Evolutionary conservation across 805 yeast genomes (phyloP).

Genomic region (Metschnikowia dekortorum): DNA sequence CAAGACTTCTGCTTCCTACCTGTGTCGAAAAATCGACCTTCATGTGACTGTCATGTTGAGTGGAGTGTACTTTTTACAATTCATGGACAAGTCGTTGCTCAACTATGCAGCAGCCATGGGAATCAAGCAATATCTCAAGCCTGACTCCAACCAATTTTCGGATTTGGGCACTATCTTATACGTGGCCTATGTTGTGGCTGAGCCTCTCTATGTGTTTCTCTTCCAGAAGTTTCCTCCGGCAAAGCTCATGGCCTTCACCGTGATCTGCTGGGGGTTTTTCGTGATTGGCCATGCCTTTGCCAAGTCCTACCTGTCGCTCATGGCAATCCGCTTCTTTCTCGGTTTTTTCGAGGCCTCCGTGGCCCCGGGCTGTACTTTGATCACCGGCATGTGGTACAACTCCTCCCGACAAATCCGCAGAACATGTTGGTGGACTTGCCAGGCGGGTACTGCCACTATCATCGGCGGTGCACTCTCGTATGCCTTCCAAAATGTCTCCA

Average conservation of each 20-base stretch:
- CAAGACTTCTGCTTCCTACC: not conserved
- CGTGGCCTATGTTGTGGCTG: conserved; percentile 51
- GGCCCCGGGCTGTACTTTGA: conserved; percentile 52
- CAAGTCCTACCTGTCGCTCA: conserved; percentile 46
- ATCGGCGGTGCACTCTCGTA: conserved; percentile 41
- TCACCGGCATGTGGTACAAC: conserved; percentile 61
- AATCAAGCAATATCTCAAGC: conserved; percentile 43
- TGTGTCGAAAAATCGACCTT: conserved; percentile 30
- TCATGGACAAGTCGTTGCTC: conserved; percentile 51
- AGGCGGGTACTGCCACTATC: conserved; percentile 53
- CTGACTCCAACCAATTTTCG: conserved; percentile 42
- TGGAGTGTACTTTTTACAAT: conserved; percentile 51
- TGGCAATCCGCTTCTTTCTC: conserved; percentile 50
- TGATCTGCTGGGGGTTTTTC: conserved; percentile 52
- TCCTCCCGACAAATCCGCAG: conserved; percentile 48
- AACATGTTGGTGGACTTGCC: conserved; percentile 55
- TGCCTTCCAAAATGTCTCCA: conserved; percentile 49
- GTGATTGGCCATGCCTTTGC: conserved; percentile 32
- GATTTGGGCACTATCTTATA: conserved; percentile 51
- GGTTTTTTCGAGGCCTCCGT: conserved; percentile 54
- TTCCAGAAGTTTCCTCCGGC: conserved; percentile 53
- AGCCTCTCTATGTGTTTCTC: conserved; percentile 38
- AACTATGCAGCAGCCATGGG: conserved; percentile 66
- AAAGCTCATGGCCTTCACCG: conserved; percentile 44
- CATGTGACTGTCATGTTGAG: conserved; percentile 47